These are phyloP conservation scores for Artemisia annua DNA, from an alignment of 129 eudicot species.

Conservation along the genomic window DNA sequence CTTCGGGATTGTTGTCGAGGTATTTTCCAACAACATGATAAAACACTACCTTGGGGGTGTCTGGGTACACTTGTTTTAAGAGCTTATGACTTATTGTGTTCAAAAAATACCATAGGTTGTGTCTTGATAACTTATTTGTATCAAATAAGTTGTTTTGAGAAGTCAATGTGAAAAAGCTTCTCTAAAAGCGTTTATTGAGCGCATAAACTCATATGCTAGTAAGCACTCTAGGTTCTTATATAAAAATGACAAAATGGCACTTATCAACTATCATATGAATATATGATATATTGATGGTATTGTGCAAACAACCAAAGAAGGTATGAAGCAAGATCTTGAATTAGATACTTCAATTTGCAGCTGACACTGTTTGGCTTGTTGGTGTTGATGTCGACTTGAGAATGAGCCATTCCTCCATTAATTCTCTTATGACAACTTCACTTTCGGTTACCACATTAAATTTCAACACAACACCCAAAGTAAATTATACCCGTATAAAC, in stretches of 20 bases:
- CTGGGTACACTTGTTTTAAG: no score
- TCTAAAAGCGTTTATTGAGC: background rate
- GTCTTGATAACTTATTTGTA: no score
- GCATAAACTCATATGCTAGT: background rate
- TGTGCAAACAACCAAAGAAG: constrained; percentile 36
- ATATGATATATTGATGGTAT: constrained; percentile 12
- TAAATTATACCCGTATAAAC: background rate
- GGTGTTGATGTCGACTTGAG: constrained; percentile 34
- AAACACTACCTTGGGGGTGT: no score
- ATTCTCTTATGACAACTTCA: constrained; percentile 29
- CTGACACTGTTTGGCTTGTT: no score
- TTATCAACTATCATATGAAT: constrained; percentile 7
- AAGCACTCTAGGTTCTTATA: background rate
- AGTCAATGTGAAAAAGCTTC: background rate
- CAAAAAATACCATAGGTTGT: no score
- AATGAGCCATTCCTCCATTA: constrained; percentile 41
- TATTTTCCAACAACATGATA: no score
- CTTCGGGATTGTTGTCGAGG: no score
- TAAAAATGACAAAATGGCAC: constrained; percentile 4
- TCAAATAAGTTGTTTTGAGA: no score
- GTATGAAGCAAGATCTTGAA: constrained; percentile 37
- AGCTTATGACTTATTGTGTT: no score
- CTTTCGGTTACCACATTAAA: constrained; percentile 39
- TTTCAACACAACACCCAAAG: constrained; percentile 27
- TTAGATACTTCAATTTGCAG: constrained; percentile 39